Evolutionary conservation across 352 stramenopile genomes (phyloP), one percentile per base, ranked within the genome.

Genomic region (Elongisporangium prolatum): DNA sequence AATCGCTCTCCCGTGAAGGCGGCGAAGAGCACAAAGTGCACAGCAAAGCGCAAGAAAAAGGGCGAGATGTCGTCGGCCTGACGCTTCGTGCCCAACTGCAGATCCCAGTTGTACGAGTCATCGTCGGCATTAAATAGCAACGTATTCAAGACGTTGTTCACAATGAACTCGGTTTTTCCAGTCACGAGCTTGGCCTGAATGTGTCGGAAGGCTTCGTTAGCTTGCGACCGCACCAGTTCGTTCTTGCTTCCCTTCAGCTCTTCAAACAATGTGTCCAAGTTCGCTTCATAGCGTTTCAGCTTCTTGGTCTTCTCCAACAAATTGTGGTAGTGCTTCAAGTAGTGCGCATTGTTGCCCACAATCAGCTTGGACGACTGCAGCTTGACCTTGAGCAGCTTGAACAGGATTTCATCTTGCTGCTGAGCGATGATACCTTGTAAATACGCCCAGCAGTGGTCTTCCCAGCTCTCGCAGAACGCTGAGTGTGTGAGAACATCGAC

Each of bases 381-480:
- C 67, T 95, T 95, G 21, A 91, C 69, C 61, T 89, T 77, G 2
- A 91, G 64, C 24, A 93, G 60, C 38, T 86, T 85, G 56, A 77
- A 71, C 21, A 93, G 52, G 3, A 77, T 70, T 34, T 89, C 80
- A 50, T 95, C 86, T n/a, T 88, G 60, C 59, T 91, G 69, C 17
- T 84, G 72, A 37, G 91, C 82, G 2, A 71, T 84, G 37, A 89
- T 85, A 4, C 72, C 82, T 20, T 86, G 70, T 7, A 93, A 57
- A 57, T 87, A 88, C 18, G 82, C 84, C 86, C 86, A 95, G 57
- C 84, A 89, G 56, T 95, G 86, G 51, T 95, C 82, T 55, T 95
- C 86, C 86, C 86, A 95, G 28, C 48, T 89, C 51, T 87, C 80
- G 24, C 82, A 93, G n/a, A 91, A 50, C 48, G 74, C 65, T 17